Evolutionary conservation across 768 basidiomycete genomes (phyloP).

Genomic region (Sistotremastrum niveocremeum): DNA sequence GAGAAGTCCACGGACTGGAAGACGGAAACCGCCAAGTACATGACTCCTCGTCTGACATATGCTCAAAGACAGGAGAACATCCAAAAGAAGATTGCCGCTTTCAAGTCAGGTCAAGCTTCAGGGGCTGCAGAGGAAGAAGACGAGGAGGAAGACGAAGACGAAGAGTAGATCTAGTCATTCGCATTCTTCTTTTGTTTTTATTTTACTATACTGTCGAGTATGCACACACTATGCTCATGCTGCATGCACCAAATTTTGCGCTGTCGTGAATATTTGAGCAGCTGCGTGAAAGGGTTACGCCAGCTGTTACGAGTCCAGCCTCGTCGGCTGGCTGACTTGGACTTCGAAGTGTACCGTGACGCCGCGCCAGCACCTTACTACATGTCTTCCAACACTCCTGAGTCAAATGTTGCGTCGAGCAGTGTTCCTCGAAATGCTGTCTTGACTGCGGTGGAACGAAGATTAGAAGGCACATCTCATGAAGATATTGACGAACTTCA

Average conservation of each 20-base stretch:
- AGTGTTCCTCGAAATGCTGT: too few species aligned
- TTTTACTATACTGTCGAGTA: neutral
- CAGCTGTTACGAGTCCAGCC: too few species aligned
- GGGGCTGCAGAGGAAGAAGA: conserved; percentile 30
- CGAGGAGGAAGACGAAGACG: conserved; percentile 40
- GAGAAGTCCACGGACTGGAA: conserved; percentile 91
- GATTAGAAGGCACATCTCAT: too few species aligned
- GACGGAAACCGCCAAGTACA: conserved; percentile 64
- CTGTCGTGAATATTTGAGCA: too few species aligned
- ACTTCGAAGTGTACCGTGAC: too few species aligned
- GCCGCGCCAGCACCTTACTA: too few species aligned
- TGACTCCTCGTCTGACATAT: conserved; percentile 50
- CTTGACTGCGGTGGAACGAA: too few species aligned
- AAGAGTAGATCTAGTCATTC: neutral
- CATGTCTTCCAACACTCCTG: too few species aligned
- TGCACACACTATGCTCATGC: neutral
- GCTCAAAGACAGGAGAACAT: conserved; percentile 72
- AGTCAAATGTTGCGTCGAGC: too few species aligned
- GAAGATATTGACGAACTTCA: conserved; percentile 8
- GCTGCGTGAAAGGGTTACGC: too few species aligned
- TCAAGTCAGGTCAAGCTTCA: conserved; percentile 51
- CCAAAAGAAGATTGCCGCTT: conserved; percentile 79
- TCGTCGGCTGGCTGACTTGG: too few species aligned
- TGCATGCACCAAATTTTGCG: too few species aligned
- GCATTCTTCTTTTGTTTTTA: neutral